Base-by-base conservation (phyloP, 225 moss, liverwort and hornwort genomes). In the Pleurozium schreberi region DNA sequence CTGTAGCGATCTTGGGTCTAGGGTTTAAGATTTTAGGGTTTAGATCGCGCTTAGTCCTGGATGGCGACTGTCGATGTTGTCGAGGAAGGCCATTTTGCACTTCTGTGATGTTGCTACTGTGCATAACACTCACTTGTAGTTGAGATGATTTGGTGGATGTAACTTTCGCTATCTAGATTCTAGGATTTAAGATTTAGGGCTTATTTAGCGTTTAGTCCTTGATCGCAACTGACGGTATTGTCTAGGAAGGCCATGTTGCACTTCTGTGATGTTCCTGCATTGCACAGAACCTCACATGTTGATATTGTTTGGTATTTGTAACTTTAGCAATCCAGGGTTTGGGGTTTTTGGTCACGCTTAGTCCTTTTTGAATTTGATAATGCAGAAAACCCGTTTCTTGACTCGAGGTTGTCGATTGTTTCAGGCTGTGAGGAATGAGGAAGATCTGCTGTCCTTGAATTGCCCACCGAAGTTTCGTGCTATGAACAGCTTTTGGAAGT, bases 401-500 rank as follows among this genome's bases (percentile, higher is more conserved):
- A 84, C 40, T 85, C 52, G 71, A 25, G 55, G 45, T 69, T 63
- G 42, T 68, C 53, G 28, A 71, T 64, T 88, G 14, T 87, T 81
- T 30, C 93, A 98, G 98, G 98, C 98, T 66, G 88, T 99, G 66
- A 92, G 98, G 88, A 99, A 99, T 85, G 92, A 96, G 85, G 88
- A 92, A 67, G 98, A 99, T 93, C 89, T 99, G 79, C 92, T 95
- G 88, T 95, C 92, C 52, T 64, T 99, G 67, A 93, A 92, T 77
- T 97, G 96, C 74, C 98, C 97, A 26, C 85, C 89, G 28, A 99
- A 95, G 88, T 99, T 88, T 73, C 96, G 98, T 38, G 90, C 88
- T 52, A 96, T 99, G 89, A 95, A 95, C 90, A 99, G 95, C 92
- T 99, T 97, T 90, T 99, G 97, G 98, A 99, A 97, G 91, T 99